Percentiles rank a stretch among this genome's conserved stretches.
phyloP scores from a whole-genome alignment of 192 early-diverging fungal genomes.

The Podila clonocystis region DNA sequence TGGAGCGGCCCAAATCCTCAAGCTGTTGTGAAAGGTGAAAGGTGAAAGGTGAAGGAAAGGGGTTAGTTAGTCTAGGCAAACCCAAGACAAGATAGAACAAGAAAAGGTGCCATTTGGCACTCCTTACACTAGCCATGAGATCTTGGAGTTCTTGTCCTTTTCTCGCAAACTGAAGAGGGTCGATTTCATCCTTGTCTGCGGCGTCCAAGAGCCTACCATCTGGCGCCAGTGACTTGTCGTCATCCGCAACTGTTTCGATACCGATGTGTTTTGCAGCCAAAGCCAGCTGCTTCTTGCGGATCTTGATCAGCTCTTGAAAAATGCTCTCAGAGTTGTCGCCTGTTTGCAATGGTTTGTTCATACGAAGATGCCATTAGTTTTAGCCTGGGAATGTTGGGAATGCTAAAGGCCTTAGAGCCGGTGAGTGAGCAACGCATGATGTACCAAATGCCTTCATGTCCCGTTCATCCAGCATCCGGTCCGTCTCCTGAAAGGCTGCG shows the following conservation, averaged over 20 bases:
- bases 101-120: background rate
- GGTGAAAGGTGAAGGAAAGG: no score
- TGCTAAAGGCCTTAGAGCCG: no score
- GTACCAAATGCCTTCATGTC: conserved; percentile 51
- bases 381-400: no score
- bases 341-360: background rate
- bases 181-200: conserved; percentile 47
- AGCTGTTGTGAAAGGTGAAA: conserved; percentile 9
- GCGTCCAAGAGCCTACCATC: conserved; percentile 47
- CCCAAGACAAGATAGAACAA: background rate
- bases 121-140: conserved; percentile 43
- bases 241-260: conserved; percentile 40
- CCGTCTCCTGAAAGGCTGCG: conserved; percentile 33
- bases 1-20: conserved; percentile 43
- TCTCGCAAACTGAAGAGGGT: conserved; percentile 33
- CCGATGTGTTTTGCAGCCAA: conserved; percentile 43
- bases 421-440: background rate
- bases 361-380: background rate
- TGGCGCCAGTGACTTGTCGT: conserved; percentile 43
- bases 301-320: conserved; percentile 45
- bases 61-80: background rate
- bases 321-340: conserved; percentile 51
- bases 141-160: conserved; percentile 47
- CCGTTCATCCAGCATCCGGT: conserved; percentile 32
- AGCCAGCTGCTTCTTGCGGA: conserved; percentile 44